Evolutionary conservation across 352 stramenopile species (phyloP), one percentile per base, ranked within the genome.

Genomic region (Globisporangium nagaii): DNA sequence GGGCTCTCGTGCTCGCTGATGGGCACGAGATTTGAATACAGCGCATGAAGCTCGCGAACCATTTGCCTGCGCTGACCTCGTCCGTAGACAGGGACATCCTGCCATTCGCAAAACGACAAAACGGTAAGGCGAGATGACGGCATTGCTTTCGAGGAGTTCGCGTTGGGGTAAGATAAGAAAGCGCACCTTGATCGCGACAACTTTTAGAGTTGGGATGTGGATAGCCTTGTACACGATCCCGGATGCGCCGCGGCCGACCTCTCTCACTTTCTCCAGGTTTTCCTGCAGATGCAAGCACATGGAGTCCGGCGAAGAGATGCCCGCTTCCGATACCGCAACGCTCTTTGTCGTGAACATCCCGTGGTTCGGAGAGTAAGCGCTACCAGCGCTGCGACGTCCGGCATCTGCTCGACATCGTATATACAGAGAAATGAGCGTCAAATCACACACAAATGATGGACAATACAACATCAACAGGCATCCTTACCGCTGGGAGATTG

Each of bases 221-320:
- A 97, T 86, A 6, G 85, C 84, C 49, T 96, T 92, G 56, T 93
- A 90, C 8, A 97, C 90, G 4, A 92, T 72, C 13, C 88, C 90
- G 30, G 79, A 92, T 28, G 90, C 88, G 15, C 84, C 84, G 4
- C 84, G 69, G 7, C 84, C 84, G 20, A 94, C 67, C 53, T 94
- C 84, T 47, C 73, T 74, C 25, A 94, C 82, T 12, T 79, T 79
- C 30, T 89, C 79, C 30, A 94, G 64, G 32, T 94, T 88, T 61
- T 94, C 82, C 70, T 94, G 84, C 22, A 94, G 54, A 54, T 94
- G 84, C 24, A 94, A 56, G 37, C 74, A 86, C 12, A 71, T 63
- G 22, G 80, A 68, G 61, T 94, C 84, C 3, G 84, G 84, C 6
- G 84, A 94, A 40, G 84, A 88, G 25, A 94, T 94, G 3, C 84